These are phyloP conservation scores for Aureobasidium sp. DNA, from an alignment of 2,329 filamentous ascomycete genomes.

Conservation along the genomic window DNA sequence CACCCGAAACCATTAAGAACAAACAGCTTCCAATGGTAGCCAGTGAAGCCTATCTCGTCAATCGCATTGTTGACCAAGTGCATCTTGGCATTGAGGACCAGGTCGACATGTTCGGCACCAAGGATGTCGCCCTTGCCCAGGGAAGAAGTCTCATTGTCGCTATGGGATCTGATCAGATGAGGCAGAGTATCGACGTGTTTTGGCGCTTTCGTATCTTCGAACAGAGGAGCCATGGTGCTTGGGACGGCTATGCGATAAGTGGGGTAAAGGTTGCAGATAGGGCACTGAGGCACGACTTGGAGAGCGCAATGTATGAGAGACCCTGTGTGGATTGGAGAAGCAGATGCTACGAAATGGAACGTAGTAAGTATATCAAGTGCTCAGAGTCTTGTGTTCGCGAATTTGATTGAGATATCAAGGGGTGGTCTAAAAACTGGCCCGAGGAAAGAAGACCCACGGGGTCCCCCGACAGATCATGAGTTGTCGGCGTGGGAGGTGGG, in stretches of 20 bases:
- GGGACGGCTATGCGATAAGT: background rate
- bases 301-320: background rate
- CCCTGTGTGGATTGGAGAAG: background rate
- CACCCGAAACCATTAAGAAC: constrained; percentile 55
- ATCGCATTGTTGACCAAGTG: constrained; percentile 60
- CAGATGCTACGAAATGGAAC: background rate
- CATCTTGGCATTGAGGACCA: constrained; percentile 60
- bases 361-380: background rate
- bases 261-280: background rate
- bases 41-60: constrained; percentile 48
- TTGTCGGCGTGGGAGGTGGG: background rate
- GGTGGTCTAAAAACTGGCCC: background rate
- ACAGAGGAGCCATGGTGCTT: background rate
- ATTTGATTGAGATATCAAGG: background rate
- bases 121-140: constrained; percentile 46
- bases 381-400: background rate
- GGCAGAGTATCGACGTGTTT: background rate
- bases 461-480: background rate
- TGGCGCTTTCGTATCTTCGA: background rate
- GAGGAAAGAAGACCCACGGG: background rate
- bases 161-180: background rate
- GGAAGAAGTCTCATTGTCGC: background rate
- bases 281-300: background rate
- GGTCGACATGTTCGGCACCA: constrained; percentile 51
- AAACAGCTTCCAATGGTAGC: constrained; percentile 53